These are phyloP conservation scores for Cordyceps cicadae DNA, from an alignment of 2,329 filamentous ascomycete genomes.

Conservation along the genomic window DNA sequence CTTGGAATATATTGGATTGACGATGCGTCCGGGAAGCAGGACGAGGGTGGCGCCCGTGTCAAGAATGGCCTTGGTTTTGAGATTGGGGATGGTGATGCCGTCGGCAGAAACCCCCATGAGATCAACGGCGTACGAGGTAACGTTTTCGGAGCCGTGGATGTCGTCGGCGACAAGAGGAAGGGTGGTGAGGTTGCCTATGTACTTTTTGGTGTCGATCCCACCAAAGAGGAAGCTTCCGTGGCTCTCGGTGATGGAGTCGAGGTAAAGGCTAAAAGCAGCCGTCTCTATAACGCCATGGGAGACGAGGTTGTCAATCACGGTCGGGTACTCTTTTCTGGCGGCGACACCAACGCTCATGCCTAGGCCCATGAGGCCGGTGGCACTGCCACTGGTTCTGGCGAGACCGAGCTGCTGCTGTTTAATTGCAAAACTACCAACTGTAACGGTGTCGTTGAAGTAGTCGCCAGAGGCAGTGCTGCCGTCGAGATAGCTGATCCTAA, in stretches of 20 bases:
- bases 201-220: constrained; percentile 69
- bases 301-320: constrained; percentile 58
- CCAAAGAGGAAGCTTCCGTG: constrained; percentile 70
- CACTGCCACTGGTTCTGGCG: constrained; percentile 38
- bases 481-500: constrained; percentile 55
- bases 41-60: constrained; percentile 67
- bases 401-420: constrained; percentile 47
- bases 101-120: constrained; percentile 31
- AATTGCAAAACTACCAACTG: constrained; percentile 39
- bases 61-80: constrained; percentile 52
- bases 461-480: constrained; percentile 44
- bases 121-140: constrained; percentile 30
- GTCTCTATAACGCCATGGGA: constrained; percentile 52
- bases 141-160: constrained; percentile 33
- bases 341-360: constrained; percentile 46
- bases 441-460: constrained; percentile 50
- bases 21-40: constrained; percentile 56
- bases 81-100: constrained; percentile 23
- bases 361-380: constrained; percentile 51
- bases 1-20: constrained; percentile 39
- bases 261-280: constrained; percentile 62
- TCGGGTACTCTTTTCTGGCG: constrained; percentile 36
- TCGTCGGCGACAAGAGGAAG: constrained; percentile 39
- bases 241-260: constrained; percentile 55
- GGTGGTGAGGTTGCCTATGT: constrained; percentile 40